Evolutionary conservation across 169 alveolate genomes (phyloP).

Genomic region (Amoebophrya sp.): DNA sequence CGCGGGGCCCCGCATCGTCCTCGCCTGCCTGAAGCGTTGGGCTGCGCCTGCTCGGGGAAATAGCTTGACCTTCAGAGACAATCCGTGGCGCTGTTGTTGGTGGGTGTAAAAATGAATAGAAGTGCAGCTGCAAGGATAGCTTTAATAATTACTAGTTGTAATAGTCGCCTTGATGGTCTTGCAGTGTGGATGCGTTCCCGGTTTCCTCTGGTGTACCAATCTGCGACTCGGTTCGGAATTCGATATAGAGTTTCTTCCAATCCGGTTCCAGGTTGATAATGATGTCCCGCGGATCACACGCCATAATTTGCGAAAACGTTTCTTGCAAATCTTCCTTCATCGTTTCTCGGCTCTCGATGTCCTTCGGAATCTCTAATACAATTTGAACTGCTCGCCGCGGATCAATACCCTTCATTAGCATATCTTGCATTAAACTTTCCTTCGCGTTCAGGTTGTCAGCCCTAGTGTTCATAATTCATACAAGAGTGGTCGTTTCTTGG

Average conservation of each 20-base stretch:
- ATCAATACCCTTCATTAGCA: neutral
- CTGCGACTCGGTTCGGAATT: neutral
- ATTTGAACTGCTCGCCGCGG: neutral
- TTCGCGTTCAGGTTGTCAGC: neutral
- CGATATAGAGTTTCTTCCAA: neutral
- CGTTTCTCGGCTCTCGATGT: neutral
- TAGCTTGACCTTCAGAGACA: no score
- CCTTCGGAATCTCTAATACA: conserved; percentile 10
- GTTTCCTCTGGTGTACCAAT: neutral
- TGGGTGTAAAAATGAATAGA: no score
- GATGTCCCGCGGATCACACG: neutral
- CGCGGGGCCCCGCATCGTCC: neutral
- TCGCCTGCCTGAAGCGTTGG: neutral
- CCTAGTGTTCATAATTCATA: neutral
- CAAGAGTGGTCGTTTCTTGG: no score
- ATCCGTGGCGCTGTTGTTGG: no score
- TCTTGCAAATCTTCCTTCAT: neutral
- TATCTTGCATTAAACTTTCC: neutral
- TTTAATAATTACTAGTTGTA: no score
- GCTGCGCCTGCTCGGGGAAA: neutral
- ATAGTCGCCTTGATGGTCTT: no score
- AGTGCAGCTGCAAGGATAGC: no score
- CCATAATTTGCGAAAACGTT: neutral
- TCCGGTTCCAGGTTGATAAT: conserved; percentile 3
- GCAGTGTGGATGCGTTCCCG: no score